These are phyloP conservation scores for Starmerella sirachaensis DNA, from an alignment of 805 yeast species.

Conservation along the genomic window DNA sequence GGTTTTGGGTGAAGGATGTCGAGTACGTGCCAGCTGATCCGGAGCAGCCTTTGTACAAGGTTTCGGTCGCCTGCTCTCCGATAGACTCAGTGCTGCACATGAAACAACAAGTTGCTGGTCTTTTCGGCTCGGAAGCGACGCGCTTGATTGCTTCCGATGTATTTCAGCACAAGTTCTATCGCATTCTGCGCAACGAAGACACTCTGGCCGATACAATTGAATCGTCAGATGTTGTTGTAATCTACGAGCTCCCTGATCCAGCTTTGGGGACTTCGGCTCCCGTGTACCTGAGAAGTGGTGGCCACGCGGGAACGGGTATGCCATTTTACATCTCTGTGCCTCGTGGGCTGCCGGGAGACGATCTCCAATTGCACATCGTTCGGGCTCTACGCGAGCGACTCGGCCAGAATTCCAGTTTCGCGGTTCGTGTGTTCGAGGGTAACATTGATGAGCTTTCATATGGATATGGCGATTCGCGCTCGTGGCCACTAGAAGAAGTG, in stretches of 20 bases:
- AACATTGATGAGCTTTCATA: constrained; percentile 6
- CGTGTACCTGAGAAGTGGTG: constrained; percentile 2
- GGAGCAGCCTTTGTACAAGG: constrained; percentile 34
- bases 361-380: no score
- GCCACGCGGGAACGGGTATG: constrained; percentile 46
- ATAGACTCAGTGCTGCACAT: constrained; percentile 53
- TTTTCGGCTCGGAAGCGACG: constrained; percentile 29
- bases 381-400: no score
- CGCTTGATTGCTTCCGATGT: constrained; percentile 45
- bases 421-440: constrained; percentile 5
- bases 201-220: constrained; percentile 51
- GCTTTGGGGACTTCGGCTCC: not conserved
- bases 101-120: constrained; percentile 45
- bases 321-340: constrained; percentile 38
- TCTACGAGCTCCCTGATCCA: constrained; percentile 38
- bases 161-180: constrained; percentile 56
- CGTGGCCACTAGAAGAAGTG: constrained; percentile 1
- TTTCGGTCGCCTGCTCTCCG: constrained; percentile 65
- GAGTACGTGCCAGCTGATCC: constrained; percentile 44
- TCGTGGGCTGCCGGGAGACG: no score
- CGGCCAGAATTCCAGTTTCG: no score
- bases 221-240: constrained; percentile 49
- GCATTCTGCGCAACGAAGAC: constrained; percentile 52
- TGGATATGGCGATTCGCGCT: constrained; percentile 1
- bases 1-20: constrained; percentile 57